Conservation (phyloP, 2,329 filamentous ascomycete genomes). For the Sclerotinia sclerotiorum region DNA sequence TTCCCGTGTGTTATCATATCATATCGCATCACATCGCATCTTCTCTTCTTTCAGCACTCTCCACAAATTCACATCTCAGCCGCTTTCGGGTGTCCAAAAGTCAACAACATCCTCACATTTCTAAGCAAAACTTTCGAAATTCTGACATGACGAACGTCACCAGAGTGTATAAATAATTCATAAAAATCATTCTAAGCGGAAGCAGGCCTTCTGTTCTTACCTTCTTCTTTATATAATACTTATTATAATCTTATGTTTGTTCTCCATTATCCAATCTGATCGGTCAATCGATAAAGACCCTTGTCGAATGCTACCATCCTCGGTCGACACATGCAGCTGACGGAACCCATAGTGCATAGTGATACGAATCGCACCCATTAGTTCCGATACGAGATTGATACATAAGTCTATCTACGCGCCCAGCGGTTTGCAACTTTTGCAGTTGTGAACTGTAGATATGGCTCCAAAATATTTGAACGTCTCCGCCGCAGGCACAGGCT, state of each 20-base stretch:
- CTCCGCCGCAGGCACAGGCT: conserved; percentile 28
- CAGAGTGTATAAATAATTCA: neutral
- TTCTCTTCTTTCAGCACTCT: conserved; percentile 5
- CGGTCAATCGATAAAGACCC: conserved; percentile 23
- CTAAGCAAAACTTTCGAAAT: neutral
- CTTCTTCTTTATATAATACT: neutral
- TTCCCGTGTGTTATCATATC: no score
- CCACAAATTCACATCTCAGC: conserved; percentile 9
- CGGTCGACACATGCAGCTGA: conserved; percentile 20
- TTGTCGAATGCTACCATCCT: conserved; percentile 14
- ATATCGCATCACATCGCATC: no score
- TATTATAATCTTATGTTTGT: conserved; percentile 7
- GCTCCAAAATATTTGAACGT: conserved; percentile 37
- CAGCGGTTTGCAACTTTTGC: conserved; percentile 5
- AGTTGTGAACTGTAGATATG: conserved; percentile 32
- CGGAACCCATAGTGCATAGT: conserved; percentile 17
- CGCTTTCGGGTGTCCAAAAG: neutral
- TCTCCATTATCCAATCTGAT: conserved; percentile 7
- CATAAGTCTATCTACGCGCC: conserved; percentile 7
- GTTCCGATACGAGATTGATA: conserved; percentile 19
- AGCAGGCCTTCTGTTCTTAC: conserved; percentile 23
- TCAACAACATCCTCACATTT: neutral
- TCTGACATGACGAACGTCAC: conserved; percentile 4
- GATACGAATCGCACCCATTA: conserved; percentile 14
- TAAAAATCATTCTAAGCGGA: conserved; percentile 13